phyloP scores from a whole-genome alignment of 768 basidiomycete genomes.

The Coprinellus micaceus region DNA sequence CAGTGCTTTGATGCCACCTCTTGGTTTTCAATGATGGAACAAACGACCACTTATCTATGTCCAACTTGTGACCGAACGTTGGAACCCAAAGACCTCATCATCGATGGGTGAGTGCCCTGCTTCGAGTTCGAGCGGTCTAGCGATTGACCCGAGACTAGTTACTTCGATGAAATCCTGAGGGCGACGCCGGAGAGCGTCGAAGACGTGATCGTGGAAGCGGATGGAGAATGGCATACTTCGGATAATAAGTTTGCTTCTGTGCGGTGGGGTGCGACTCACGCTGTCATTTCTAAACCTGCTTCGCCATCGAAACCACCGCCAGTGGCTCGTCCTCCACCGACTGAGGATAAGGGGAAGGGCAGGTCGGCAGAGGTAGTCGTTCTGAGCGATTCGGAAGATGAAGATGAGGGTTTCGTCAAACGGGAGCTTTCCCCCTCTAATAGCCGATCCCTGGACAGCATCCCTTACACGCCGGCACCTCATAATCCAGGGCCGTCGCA shows the following conservation, averaged over 20 bases:
- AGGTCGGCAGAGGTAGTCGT: constrained; percentile 49
- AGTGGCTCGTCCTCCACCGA: constrained; percentile 15
- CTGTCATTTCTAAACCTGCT: constrained; percentile 33
- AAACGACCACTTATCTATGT: constrained; percentile 94
- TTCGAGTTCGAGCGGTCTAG: neutral
- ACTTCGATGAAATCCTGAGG: constrained; percentile 81
- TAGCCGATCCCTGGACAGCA: constrained; percentile 31
- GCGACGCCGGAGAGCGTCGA: constrained; percentile 77
- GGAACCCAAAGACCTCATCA: constrained; percentile 75
- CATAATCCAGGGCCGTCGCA: constrained; percentile 26
- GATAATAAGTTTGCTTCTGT: constrained; percentile 81
- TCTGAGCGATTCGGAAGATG: constrained; percentile 60
- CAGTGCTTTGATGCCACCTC: constrained; percentile 95
- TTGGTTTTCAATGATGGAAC: constrained; percentile 94
- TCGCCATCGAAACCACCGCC: constrained; percentile 19
- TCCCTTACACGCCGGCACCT: constrained; percentile 21
- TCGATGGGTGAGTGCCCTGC: constrained; percentile 69
- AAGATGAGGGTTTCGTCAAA: constrained; percentile 73
- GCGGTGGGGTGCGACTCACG: constrained; percentile 62
- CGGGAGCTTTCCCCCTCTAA: constrained; percentile 67
- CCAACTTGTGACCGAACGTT: constrained; percentile 86
- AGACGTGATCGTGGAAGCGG: constrained; percentile 89
- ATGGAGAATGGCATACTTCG: constrained; percentile 93
- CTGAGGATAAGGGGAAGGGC: constrained; percentile 29
- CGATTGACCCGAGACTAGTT: constrained; percentile 43